Percentiles rank a stretch among this genome's conserved stretches.
phyloP scores from a whole-genome alignment of 2,329 filamentous ascomycete genomes.

The Aspergillus japonicus region DNA sequence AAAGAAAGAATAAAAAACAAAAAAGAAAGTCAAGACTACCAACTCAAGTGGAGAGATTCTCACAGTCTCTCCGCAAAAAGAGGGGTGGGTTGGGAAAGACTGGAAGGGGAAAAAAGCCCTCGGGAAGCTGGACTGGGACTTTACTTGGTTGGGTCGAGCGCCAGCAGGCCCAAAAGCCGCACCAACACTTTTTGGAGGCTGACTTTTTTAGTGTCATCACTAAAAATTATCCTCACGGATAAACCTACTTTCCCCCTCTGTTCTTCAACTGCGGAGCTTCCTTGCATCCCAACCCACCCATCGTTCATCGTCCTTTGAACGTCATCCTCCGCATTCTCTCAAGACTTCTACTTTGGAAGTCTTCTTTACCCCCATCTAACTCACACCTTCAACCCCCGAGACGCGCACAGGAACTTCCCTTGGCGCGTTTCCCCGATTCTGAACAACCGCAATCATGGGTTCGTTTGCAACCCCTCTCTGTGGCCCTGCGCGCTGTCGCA shows the following conservation, averaged over 20 bases:
- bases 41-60: too few relatives aligned
- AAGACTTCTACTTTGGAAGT: conserved; percentile 23
- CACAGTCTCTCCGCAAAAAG: too few relatives aligned
- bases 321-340: conserved; percentile 17
- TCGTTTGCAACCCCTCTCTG: conserved; percentile 28
- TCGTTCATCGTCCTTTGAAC: conserved; percentile 17
- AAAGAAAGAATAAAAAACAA: not conserved
- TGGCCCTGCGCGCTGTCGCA: conserved; percentile 7
- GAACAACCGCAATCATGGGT: conserved; percentile 61
- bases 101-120: conserved; percentile 19
- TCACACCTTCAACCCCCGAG: conserved; percentile 30
- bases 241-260: conserved; percentile 35
- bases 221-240: conserved; percentile 44
- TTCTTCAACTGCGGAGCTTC: conserved; percentile 26
- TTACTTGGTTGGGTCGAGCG: conserved; percentile 20
- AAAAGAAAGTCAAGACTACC: not conserved
- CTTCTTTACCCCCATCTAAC: conserved; percentile 13
- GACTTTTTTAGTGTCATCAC: conserved; percentile 44
- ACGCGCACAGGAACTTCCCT: conserved; percentile 38
- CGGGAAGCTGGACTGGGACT: conserved; percentile 1
- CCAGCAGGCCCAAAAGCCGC: conserved; percentile 19
- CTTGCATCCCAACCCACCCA: conserved; percentile 18
- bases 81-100: conserved; percentile 1
- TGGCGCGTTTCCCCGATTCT: conserved; percentile 40
- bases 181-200: conserved; percentile 35